Base-by-base conservation (phyloP, 2,329 filamentous ascomycete genomes). In the Xylaria sp. region DNA sequence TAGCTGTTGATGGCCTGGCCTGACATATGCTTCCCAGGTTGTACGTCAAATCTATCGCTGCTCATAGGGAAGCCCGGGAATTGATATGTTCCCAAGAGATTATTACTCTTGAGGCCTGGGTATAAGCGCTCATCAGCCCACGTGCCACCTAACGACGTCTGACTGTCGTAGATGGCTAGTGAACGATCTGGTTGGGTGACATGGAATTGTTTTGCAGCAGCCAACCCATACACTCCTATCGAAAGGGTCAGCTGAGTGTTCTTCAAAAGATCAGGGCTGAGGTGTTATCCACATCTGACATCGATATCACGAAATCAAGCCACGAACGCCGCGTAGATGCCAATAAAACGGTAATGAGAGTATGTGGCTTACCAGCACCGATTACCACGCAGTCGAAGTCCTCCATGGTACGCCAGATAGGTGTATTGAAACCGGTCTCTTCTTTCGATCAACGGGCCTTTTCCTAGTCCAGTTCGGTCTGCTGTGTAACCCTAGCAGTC, bases 21-120 rank as follows among this genome's bases (percentile, higher is more conserved):
- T 0, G 86, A 82, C 49, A 90, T 84, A 71, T 90, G 86, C 53
- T 87, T 72, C 15, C 83, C 84, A 6, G 63, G 54, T 46, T 74
- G 77, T 38, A 84, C 79, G 23, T 74, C 77, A 59, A 80, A 80
- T 65, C 62, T 84, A 19, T 81, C 81, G 7, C 77, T 74, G 60
- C 82, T 79, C 86, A 93, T 89, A 17, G 89, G 88, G 62, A 90
- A 91, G 68, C 92, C 90, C 0, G 86, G 85, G 69, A 85, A 92
- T 73, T 93, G 89, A 67, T 88, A 91, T 0, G 86, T 89, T 2
- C 90, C 90, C 10, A 88, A 73, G 72, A 91, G 83, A 70, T 93
- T 93, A 75, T 94, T 93, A 54, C 85, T 87, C 69, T 87, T 90
- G 49, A 94, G 80, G 1, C 85, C 87, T 0, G 87, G 84, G 72